Percentiles rank a stretch among this genome's conserved stretches.
Conservation (phyloP, 75 land plant genomes). For the Picea glauca region DNA sequence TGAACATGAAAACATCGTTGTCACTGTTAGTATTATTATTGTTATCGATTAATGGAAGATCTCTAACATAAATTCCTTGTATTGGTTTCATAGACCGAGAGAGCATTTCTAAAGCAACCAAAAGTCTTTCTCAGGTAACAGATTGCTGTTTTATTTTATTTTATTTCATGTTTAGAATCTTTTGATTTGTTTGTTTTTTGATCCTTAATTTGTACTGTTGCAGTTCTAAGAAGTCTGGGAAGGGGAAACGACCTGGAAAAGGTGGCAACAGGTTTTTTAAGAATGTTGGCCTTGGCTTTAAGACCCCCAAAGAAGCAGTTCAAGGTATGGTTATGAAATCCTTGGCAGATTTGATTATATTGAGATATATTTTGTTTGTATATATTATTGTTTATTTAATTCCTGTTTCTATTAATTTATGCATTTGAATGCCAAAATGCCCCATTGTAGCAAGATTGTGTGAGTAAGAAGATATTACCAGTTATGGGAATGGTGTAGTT, state of each 20-base stretch:
- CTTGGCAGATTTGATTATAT: too few species aligned
- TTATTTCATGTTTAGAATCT: neutral
- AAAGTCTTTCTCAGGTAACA: conserved; percentile 39
- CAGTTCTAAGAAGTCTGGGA: conserved; percentile 53
- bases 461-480: too few species aligned
- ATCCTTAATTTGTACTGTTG: neutral
- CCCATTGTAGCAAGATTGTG: too few species aligned
- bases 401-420: too few species aligned
- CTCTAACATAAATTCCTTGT: neutral
- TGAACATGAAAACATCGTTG: too few species aligned
- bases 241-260: conserved; percentile 61
- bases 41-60: too few species aligned
- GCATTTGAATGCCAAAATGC: too few species aligned
- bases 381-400: too few species aligned
- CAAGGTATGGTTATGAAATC: conserved; percentile 21
- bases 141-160: neutral
- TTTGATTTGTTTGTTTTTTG: too few species aligned
- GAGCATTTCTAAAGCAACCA: conserved; percentile 51
- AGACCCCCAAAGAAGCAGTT: conserved; percentile 63
- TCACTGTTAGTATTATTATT: too few species aligned
- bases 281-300: conserved; percentile 63
- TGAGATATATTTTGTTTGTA: too few species aligned
- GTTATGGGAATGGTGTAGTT: too few species aligned
- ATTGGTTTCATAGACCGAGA: conserved; percentile 32
- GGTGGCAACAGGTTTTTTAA: conserved; percentile 62